Base-by-base conservation (phyloP, 225 moss, liverwort and hornwort genomes). In the Ulota crispa region DNA sequence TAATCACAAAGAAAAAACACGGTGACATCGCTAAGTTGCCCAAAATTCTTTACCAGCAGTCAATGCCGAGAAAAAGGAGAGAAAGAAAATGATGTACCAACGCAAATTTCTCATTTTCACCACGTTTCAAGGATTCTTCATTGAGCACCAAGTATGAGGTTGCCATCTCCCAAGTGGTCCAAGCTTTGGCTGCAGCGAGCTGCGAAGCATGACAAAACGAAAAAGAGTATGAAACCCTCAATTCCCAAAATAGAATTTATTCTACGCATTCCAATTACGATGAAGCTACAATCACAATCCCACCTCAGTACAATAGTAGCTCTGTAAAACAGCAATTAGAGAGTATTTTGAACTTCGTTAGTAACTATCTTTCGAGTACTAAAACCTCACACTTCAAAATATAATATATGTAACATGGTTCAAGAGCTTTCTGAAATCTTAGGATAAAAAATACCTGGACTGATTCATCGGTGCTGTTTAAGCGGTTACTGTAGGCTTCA, bases 151-250 rank as follows among this genome's bases (percentile, higher is more conserved):
- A 92, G 86, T 94, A 81, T n/a, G 98, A 96, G 60, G 98, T 99
- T 77, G 93, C 90, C 98, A 96, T 94, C 88, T 99, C 98, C 98
- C 98, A 99, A 73, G 82, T 93, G 83, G 98, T 99, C 98, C 98
- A 99, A 26, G 91, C 94, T 83, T 89, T 96, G 54, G 94, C 94
- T 80, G 98, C 95, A 87, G 93, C 94, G 82, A 99, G 89, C 94
- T 99, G 92, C 85, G 36, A 77, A 64, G 30, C 54, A 56, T 1
- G 54, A 41, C 13, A 71, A 41, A 78, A 41, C 16, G 11, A 7
- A 15, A 24, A 13, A 50, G 32, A 60, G 47, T 18, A 64, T 19
- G 16, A 55, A 8, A 45, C 14, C 3, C 3, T 77, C 32, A 72
- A 34, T 56, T 53, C 14, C 19, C 32, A 57, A 31, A 47, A 20